Base-by-base conservation (phyloP, 139 green algal genomes). In the Ettlia oleoabundans region DNA sequence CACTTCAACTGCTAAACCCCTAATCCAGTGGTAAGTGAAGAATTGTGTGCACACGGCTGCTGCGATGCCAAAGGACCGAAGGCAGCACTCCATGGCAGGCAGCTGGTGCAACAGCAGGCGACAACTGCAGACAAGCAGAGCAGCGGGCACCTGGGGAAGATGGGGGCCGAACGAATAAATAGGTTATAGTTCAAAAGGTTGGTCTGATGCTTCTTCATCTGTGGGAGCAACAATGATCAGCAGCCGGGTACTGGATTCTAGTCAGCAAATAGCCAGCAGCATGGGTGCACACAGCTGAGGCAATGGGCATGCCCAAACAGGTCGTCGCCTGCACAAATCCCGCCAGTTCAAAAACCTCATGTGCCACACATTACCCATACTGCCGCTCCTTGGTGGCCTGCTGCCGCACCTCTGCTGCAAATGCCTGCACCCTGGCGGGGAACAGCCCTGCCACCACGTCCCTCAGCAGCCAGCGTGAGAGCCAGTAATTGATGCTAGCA, bases 171-270 rank as follows among this genome's bases (percentile, higher is more conserved):
- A 3, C 73, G 51, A 24, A 96, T 85, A 73, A 94, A 95, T 3
- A 96, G 84, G 58, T 95, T 91, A 85, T 96, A 96, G 82, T 86
- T 88, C 32, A 96, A 68, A 42, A 96, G 84, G 71, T 90, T 72
- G 35, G 84, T 21, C 3, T 84, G 80, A 41, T 90, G 91, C 72
- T 81, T 76, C 10, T 75, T 40, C 38, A 95, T 84, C 83, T 95
- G 79, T 65, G 22, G 21, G 0, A 21, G 69, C 2, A n/a, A 2
- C 8, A 8, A 2, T 18, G 10, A 63, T 3, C 47, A 9, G 28
- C 8, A 22, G 30, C 30, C 4, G 47, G 15, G 41, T 9, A 75
- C 26, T 58, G 1, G 66, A 4, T 18, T 24, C 37, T 18, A 37
- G 22, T 35, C 9, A 22, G 85, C 63, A 96, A 93, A 75, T 92